These are phyloP conservation scores for Sporobolomyces phaffii DNA, from an alignment of 768 basidiomycete genomes.

Conservation along the genomic window DNA sequence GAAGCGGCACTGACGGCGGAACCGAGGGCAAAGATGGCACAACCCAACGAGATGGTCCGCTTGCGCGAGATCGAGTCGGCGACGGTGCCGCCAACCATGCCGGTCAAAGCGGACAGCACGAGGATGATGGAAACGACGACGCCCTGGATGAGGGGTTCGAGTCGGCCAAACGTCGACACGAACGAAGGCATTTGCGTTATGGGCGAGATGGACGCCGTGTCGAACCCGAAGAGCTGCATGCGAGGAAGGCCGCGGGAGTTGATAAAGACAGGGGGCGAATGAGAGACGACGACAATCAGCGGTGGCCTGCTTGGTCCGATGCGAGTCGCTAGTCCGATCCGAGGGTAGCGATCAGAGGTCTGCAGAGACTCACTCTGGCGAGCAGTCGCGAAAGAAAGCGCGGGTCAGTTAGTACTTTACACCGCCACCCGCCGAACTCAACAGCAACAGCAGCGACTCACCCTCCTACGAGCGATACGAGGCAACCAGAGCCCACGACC, in stretches of 20 bases:
- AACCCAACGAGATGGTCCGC: slow-evolving; percentile 51
- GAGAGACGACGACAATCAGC: neutral
- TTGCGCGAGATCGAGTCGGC: slow-evolving; percentile 53
- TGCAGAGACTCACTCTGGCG: too few relatives aligned
- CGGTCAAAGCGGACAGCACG: slow-evolving; percentile 36
- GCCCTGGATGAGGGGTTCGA: slow-evolving; percentile 50
- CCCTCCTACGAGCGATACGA: neutral
- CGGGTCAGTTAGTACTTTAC: too few relatives aligned
- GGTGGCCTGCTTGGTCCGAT: too few relatives aligned
- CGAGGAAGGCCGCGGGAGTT: too few relatives aligned
- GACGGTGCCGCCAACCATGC: slow-evolving; percentile 47
- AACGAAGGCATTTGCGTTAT: slow-evolving; percentile 54
- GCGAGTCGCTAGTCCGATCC: too few relatives aligned
- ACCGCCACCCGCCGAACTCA: neutral
- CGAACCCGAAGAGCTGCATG: slow-evolving; percentile 8
- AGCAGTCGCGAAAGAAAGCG: too few relatives aligned
- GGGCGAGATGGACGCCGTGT: slow-evolving; percentile 47
- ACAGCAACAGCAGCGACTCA: neutral
- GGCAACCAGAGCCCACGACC: neutral
- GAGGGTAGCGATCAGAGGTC: too few relatives aligned
- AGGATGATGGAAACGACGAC: slow-evolving; percentile 45
- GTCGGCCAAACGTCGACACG: slow-evolving; percentile 46
- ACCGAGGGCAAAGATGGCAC: slow-evolving; percentile 50
- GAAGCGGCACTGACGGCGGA: slow-evolving; percentile 44
- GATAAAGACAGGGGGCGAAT: neutral